phyloP scores from a whole-genome alignment of 257 asterid genomes.

The Mitragyna speciosa region DNA sequence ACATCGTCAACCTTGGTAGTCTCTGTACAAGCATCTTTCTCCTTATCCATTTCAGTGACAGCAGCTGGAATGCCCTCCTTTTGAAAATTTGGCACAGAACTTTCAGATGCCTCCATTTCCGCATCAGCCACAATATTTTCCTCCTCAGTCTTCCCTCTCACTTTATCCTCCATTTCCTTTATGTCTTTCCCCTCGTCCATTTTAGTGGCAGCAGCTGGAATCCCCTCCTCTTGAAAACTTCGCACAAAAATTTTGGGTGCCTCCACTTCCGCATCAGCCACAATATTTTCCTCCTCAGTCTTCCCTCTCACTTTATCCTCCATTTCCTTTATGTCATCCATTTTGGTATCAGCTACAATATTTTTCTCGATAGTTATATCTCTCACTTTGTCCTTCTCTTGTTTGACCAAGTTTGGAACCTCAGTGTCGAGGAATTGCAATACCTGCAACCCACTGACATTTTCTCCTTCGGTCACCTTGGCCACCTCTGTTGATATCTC shows the following conservation, averaged over 20 bases:
- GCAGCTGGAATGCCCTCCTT: constrained; percentile 34
- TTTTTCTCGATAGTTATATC: constrained; percentile 26
- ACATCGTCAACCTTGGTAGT: constrained; percentile 44
- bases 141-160: background rate
- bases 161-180: background rate
- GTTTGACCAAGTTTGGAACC: constrained; percentile 5
- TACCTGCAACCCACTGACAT: constrained; percentile 26
- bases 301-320: background rate
- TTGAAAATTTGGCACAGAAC: constrained; percentile 5
- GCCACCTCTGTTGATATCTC: constrained; percentile 24
- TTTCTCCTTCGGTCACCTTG: constrained; percentile 31
- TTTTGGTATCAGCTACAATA: constrained; percentile 20
- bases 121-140: background rate
- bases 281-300: background rate
- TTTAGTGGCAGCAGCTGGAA: constrained; percentile 18
- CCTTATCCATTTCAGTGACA: constrained; percentile 34
- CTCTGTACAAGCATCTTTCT: constrained; percentile 44
- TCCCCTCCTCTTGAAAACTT: constrained; percentile 22
- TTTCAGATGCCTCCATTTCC: background rate
- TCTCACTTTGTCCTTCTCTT: constrained; percentile 32
- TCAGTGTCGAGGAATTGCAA: constrained; percentile 18
- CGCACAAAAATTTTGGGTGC: background rate
- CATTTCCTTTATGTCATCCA: constrained; percentile 4
- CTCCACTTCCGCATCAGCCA: background rate
- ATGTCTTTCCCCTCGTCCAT: constrained; percentile 1